Conservation (phyloP, 257 asterid species). For the Plantago major region DNA sequence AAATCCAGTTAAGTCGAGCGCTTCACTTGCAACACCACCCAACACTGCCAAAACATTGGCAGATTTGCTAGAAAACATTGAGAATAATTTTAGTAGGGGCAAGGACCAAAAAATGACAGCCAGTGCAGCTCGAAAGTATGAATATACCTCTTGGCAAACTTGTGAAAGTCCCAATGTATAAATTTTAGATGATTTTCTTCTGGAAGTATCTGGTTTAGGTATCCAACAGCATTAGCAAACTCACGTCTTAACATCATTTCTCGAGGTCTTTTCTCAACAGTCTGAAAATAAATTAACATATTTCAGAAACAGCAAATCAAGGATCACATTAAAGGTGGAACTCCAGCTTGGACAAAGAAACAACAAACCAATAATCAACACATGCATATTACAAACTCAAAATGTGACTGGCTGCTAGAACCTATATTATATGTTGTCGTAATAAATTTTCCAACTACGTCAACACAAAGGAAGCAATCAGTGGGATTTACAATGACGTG, state of each 20-base stretch:
- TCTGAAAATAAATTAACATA: slow-evolving; percentile 34
- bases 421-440: no score
- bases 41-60: slow-evolving; percentile 98
- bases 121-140: slow-evolving; percentile 16
- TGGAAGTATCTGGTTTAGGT: slow-evolving; percentile 82
- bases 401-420: no score
- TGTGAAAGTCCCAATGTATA: slow-evolving; percentile 99
- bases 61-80: slow-evolving; percentile 68
- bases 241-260: slow-evolving; percentile 99
- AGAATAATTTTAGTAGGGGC: slow-evolving; percentile 25
- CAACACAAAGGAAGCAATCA: no score
- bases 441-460: no score
- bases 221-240: slow-evolving; percentile 92
- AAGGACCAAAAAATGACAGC: slow-evolving; percentile 18
- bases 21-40: slow-evolving; percentile 97
- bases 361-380: background rate
- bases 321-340: no score
- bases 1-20: slow-evolving; percentile 91
- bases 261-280: slow-evolving; percentile 95
- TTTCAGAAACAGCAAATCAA: background rate
- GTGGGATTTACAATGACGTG: no score
- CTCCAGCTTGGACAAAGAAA: background rate
- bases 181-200: slow-evolving; percentile 81
- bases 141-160: slow-evolving; percentile 87
- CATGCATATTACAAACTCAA: no score